Evolutionary conservation across 2,329 filamentous ascomycete species (phyloP).

Genomic region (Fusarium sp.): DNA sequence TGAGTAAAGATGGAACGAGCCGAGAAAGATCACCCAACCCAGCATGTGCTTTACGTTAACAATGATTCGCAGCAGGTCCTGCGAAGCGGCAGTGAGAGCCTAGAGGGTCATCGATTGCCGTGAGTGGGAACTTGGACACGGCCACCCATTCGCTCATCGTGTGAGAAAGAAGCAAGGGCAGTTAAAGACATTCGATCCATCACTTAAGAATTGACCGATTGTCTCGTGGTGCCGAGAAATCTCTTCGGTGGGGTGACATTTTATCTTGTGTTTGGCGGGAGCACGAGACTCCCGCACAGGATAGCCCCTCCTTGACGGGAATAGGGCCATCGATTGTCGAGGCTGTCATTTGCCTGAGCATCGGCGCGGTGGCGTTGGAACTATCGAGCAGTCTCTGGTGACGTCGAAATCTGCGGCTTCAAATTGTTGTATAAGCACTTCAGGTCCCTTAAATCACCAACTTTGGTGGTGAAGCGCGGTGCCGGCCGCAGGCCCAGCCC

Average conservation of each 20-base stretch:
- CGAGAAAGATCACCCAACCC: slow-evolving; percentile 44
- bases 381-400: slow-evolving; percentile 40
- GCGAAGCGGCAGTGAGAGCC: slow-evolving; percentile 28
- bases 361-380: slow-evolving; percentile 44
- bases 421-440: slow-evolving; percentile 44
- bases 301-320: slow-evolving; percentile 39
- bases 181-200: slow-evolving; percentile 45
- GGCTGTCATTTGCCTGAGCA: slow-evolving; percentile 38
- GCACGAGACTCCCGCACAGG: slow-evolving; percentile 43
- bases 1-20: slow-evolving; percentile 42
- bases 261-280: slow-evolving; percentile 32
- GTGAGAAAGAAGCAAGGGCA: slow-evolving; percentile 26
- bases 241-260: slow-evolving; percentile 48
- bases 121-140: slow-evolving; percentile 25
- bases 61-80: slow-evolving; percentile 30
- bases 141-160: slow-evolving; percentile 38
- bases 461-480: slow-evolving; percentile 34
- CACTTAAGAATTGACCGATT: slow-evolving; percentile 45
- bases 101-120: slow-evolving; percentile 7
- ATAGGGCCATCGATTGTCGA: slow-evolving; percentile 28
- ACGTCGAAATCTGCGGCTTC: slow-evolving; percentile 43
- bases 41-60: slow-evolving; percentile 40
- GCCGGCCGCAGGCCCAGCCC: slow-evolving; percentile 41
- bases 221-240: slow-evolving; percentile 48
- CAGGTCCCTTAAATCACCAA: slow-evolving; percentile 34